Percentiles rank a stretch among this genome's conserved stretches.
Conservation (phyloP, 805 yeast species). For the Suhomyces xylopsoci region DNA sequence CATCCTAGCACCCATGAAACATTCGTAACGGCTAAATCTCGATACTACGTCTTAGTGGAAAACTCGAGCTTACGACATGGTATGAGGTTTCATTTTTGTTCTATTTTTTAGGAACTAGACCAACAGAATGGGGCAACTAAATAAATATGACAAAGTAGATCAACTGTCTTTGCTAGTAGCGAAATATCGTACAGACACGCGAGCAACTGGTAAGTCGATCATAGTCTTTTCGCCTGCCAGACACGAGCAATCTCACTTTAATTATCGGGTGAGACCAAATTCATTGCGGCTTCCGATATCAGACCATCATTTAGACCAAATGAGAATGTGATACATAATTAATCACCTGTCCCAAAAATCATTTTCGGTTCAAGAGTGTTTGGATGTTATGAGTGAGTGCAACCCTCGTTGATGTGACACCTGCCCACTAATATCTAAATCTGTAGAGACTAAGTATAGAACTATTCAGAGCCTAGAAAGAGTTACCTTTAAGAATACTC, state of each 20-base stretch:
- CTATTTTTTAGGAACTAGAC: not conserved
- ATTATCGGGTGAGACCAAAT: not conserved
- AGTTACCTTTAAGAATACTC: not conserved
- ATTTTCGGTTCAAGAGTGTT: not conserved
- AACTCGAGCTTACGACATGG: not conserved
- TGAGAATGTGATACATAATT: not conserved
- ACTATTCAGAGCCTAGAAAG: not conserved
- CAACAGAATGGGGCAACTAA: not conserved
- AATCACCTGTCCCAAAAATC: not conserved
- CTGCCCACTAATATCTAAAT: not conserved
- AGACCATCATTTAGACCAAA: not conserved
- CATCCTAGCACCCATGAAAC: not conserved
- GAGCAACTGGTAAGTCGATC: not conserved
- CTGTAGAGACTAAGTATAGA: not conserved
- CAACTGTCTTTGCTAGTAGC: not conserved
- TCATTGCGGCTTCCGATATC: not conserved
- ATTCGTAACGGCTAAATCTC: not conserved
- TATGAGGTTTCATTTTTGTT: not conserved
- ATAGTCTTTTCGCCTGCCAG: not conserved
- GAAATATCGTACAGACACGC: not conserved
- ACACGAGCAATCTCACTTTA: not conserved
- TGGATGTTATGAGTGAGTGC: not conserved
- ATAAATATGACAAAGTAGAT: not conserved
- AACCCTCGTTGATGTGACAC: too few species aligned
- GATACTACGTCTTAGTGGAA: not conserved